A percentile compares a stretch with the other conserved stretches of the same genome.
Conservation (phyloP, 2,329 filamentous ascomycete species). For the Penicillium nordicum region DNA sequence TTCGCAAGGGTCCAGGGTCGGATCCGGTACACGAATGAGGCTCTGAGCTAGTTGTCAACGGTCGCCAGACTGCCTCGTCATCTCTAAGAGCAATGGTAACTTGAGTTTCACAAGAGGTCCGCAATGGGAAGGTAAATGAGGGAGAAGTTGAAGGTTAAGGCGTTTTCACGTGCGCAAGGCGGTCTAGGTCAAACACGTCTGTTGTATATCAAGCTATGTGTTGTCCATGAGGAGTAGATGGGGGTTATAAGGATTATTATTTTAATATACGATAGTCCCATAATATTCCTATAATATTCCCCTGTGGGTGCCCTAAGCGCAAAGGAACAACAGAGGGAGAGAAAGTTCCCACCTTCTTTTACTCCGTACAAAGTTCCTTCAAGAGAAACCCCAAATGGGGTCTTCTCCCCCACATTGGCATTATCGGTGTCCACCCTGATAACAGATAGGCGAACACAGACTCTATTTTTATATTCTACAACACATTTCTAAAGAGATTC, state of each 20-base stretch:
- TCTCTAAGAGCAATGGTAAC: background rate
- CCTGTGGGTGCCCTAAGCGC: conserved; percentile 7
- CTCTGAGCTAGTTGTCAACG: conserved; percentile 8
- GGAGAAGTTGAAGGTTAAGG: conserved; percentile 10
- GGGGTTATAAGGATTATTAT: background rate
- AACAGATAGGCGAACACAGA: conserved; percentile 13
- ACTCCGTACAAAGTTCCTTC: background rate
- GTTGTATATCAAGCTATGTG: background rate
- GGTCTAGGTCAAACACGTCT: conserved; percentile 16
- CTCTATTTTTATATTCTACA: conserved; percentile 6
- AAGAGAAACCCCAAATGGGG: conserved; percentile 10
- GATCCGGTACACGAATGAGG: background rate
- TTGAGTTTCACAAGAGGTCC: background rate
- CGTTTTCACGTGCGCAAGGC: conserved; percentile 27
- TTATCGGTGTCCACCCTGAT: conserved; percentile 17
- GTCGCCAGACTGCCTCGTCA: background rate
- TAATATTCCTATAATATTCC: background rate
- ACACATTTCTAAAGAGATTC: background rate
- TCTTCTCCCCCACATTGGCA: conserved; percentile 15
- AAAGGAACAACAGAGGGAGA: background rate
- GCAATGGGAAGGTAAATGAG: background rate
- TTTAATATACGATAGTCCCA: background rate
- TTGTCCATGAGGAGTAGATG: background rate
- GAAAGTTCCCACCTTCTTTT: background rate
- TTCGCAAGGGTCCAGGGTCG: conserved; percentile 15